These are phyloP conservation scores for Macroventuria anomochaeta DNA, from an alignment of 2,329 filamentous ascomycete genomes.

Conservation along the genomic window DNA sequence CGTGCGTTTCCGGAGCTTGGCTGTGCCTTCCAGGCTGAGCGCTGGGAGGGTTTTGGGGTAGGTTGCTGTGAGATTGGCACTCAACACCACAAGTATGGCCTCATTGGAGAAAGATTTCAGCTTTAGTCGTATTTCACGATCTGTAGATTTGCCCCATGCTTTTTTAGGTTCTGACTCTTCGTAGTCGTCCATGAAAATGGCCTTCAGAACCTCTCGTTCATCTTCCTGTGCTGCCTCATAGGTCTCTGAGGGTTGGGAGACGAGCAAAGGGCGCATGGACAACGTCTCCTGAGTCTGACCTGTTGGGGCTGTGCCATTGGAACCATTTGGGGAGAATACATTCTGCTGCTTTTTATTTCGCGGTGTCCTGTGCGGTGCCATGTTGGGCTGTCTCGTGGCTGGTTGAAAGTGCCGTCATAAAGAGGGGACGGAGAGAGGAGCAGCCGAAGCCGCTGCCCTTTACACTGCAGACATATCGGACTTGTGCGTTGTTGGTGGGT, in stretches of 20 bases:
- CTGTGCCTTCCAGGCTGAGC: constrained; percentile 69
- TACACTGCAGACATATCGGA: constrained; percentile 49
- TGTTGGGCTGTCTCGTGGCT: constrained; percentile 49
- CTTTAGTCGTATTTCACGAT: constrained; percentile 81
- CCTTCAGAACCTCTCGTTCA: constrained; percentile 82
- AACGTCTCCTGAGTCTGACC: constrained; percentile 39
- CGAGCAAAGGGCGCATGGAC: constrained; percentile 41
- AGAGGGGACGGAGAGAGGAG: constrained; percentile 47
- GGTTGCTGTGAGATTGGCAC: constrained; percentile 83
- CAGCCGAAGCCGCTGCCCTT: constrained; percentile 58
- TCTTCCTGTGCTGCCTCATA: constrained; percentile 88
- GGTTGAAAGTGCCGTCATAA: constrained; percentile 42
- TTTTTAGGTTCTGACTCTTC: constrained; percentile 72
- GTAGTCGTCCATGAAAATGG: constrained; percentile 91
- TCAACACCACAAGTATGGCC: constrained; percentile 73
- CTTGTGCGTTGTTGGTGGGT: constrained; percentile 22
- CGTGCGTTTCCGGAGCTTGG: constrained; percentile 72
- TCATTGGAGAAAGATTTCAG: constrained; percentile 76
- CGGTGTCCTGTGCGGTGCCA: constrained; percentile 56
- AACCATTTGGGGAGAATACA: constrained; percentile 41
- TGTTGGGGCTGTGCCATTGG: constrained; percentile 25
- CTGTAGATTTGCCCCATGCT: constrained; percentile 87
- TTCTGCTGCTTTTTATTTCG: constrained; percentile 49
- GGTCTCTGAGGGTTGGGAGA: constrained; percentile 56
- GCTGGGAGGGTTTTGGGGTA: constrained; percentile 86